A percentile compares a stretch with the other conserved stretches of the same genome.
Conservation (phyloP, 306 rosid species). For the Hippophae rhamnoides region DNA sequence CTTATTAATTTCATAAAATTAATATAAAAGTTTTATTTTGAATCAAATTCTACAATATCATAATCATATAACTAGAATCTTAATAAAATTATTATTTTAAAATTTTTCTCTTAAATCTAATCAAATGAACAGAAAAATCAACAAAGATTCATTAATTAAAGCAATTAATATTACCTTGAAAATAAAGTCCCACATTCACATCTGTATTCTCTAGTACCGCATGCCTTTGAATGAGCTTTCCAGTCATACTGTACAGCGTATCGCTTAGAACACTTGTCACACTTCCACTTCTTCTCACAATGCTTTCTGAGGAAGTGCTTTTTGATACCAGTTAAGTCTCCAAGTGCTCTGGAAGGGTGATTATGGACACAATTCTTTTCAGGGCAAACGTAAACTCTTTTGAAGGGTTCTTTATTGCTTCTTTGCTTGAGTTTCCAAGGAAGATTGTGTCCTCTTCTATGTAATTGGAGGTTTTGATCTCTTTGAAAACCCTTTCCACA, state of each 20-base stretch:
- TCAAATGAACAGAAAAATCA: too few relatives aligned
- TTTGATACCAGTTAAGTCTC: conserved; percentile 79
- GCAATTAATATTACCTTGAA: conserved; percentile 45
- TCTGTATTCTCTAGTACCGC: conserved; percentile 85
- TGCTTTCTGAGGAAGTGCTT: conserved; percentile 88
- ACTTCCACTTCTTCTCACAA: conserved; percentile 93
- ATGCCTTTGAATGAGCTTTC: conserved; percentile 85
- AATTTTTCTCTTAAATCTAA: too few relatives aligned
- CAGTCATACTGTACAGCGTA: conserved; percentile 90
- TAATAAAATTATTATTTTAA: too few relatives aligned
- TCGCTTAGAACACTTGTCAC: conserved; percentile 76
- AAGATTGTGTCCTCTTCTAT: conserved; percentile 76
- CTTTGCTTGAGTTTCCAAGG: conserved; percentile 93
- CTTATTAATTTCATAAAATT: too few relatives aligned
- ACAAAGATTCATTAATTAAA: too few relatives aligned
- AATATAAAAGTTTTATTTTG: too few relatives aligned
- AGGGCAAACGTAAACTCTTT: conserved; percentile 78
- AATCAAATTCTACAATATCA: too few relatives aligned
- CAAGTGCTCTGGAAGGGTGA: conserved; percentile 72
- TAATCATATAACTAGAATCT: too few relatives aligned
- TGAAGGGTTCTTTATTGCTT: conserved; percentile 49
- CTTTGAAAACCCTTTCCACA: conserved; percentile 87
- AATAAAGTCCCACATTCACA: conserved; percentile 89
- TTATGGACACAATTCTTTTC: conserved; percentile 72
- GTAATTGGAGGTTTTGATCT: conserved; percentile 86